Evolutionary conservation across 768 basidiomycete genomes (phyloP), one percentile per base, ranked within the genome.

Genomic region (Termitomyces sp.): DNA sequence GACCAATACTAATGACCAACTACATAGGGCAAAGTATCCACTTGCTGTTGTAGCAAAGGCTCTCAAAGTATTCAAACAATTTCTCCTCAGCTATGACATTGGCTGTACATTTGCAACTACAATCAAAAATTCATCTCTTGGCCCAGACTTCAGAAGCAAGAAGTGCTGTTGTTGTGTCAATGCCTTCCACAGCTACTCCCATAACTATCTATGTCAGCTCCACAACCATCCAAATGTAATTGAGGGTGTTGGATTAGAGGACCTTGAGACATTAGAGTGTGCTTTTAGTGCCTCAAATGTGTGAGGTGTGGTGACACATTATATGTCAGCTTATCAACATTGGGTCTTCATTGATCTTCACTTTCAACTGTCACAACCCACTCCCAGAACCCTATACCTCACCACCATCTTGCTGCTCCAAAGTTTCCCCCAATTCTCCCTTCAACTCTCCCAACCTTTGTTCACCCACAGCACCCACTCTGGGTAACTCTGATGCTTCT

Each of bases 161-260:
- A 37, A 56, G 15, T 57, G 59, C 51, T 60, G 56, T 1, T 57
- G 61, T 38, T 60, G 67, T 15, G 62, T 70, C 48, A 68, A 69
- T 57, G 66, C 73, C 2, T 77, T 76, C 56, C 75, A 77, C 62
- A 73, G 76, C 0, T 74, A 76, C 58, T 59, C 71, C 8, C 76
- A 79, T 63, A 66, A 73, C 56, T 67, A 68, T 71, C 20, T 43
- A 12, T 40, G 40, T 11, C 1, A 38, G 10, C 37, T 38, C 2
- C 25, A 57, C 4, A 62, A 71, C 58, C 76, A 77, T 52, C 76
- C 73, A 20, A 68, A 68, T 54, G 56, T 50, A 47, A 69, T 74
- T 25, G 45, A 52, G 5, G 70, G 75, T 5, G 63, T 66, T n/a
- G 76, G 77, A 17, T 55, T 78, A 3, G 74, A 76, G 60, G 77